These are phyloP conservation scores for Gamsiella multidivaricata DNA, from an alignment of 192 early-diverging fungal genomes.

Conservation along the genomic window DNA sequence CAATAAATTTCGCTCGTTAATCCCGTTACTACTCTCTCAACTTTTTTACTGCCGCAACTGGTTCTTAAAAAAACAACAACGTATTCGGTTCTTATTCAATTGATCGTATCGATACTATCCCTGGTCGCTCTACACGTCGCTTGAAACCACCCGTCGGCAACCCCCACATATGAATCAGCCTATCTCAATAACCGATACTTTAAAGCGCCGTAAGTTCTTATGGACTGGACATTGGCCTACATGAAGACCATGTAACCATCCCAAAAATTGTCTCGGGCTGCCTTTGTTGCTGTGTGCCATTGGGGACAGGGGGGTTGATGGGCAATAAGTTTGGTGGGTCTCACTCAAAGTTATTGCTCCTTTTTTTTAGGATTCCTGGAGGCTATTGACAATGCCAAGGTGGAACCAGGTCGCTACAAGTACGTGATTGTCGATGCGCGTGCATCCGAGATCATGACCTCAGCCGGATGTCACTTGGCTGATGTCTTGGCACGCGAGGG, in stretches of 20 bases:
- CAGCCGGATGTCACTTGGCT: conserved; percentile 74
- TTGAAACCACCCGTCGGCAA: neutral
- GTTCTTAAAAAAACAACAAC: no score
- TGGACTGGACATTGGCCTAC: neutral
- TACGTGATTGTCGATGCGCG: conserved; percentile 82
- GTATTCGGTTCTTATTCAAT: no score
- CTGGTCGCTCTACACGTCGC: no score
- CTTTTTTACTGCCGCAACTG: no score
- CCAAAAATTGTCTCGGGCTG: no score
- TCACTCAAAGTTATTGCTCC: neutral
- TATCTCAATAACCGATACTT: conserved; percentile 52
- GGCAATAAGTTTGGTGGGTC: neutral
- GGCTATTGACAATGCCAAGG: conserved; percentile 49
- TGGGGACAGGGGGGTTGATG: no score
- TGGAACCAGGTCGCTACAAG: conserved; percentile 78
- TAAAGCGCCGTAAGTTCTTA: conserved; percentile 49
- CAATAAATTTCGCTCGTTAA: neutral
- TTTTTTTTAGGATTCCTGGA: conserved; percentile 42
- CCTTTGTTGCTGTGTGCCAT: no score
- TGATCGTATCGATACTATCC: no score
- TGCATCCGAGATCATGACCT: conserved; percentile 75
- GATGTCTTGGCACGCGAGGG: conserved; percentile 71
- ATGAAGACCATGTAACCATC: no score
- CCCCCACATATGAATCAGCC: conserved; percentile 40
- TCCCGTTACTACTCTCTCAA: neutral